Base-by-base conservation (phyloP, 768 basidiomycete genomes). In the Tricholoma sp. region DNA sequence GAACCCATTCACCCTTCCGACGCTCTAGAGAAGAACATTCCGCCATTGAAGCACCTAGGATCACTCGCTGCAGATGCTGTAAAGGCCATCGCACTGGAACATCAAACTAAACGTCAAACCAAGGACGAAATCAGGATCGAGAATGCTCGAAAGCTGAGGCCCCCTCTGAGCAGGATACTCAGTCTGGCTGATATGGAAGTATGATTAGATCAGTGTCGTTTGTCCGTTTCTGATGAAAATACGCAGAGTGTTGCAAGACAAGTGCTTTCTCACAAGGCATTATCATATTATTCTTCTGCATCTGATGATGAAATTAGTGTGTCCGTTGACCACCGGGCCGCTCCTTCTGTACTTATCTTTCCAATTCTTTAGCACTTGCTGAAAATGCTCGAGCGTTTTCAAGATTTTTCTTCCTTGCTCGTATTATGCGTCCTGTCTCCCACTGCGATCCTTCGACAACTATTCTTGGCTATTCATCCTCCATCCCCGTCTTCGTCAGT, bases 101-200 rank as follows among this genome's bases (percentile, higher is more conserved):
- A 69, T 52, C 66, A 75, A 51, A 78, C 70, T 59, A 77, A 73
- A 60, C 63, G 68, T 43, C 83, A 83, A 67, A 86, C 88, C 2
- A 82, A 81, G 61, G 91, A 92, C 57, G 87, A 89, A 59, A 64
- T 85, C 11, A 78, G 90, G 55, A 82, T 89, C 7, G 81, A 84
- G 61, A 71, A 78, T 45, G 90, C 86, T 11, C 75, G 79, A 41
- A 74, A 76, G 41, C 74, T 75, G 57, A 83, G 81, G 68, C 91
- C 88, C 5, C 83, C 86, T 1, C 75, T 94, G 16, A 75, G 72
- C 58, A 79, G 84, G 61, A 86, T 94, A 54, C 72, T 96, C 32
- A 91, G 77, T 65, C 69, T 96, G 61, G 77, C 77, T 35, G 94
- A 97, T 60, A 86, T 98, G 71, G 93, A 96, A 81, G 91, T 87